Conservation (phyloP, 2,329 filamentous ascomycete species). For the Colletotrichum sp. region DNA sequence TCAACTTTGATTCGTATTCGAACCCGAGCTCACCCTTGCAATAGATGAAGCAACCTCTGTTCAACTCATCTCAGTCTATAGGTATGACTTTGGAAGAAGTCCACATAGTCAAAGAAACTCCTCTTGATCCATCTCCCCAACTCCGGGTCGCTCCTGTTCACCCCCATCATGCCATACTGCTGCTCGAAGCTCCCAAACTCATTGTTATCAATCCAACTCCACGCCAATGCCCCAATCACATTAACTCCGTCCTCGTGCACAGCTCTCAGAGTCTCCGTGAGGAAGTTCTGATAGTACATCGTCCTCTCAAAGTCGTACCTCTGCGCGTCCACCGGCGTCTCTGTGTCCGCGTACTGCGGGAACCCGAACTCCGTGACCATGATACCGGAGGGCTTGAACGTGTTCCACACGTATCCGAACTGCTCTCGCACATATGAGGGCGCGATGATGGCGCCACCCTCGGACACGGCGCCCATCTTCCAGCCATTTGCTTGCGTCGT, state of each 20-base stretch:
- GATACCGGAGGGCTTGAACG: constrained; percentile 51
- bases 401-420: constrained; percentile 64
- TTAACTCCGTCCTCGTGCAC: constrained; percentile 62
- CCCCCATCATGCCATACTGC: constrained; percentile 62
- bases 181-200: constrained; percentile 62
- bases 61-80: background rate
- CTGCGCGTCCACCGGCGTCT: constrained; percentile 45
- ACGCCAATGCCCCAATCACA: constrained; percentile 58
- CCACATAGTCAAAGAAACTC: constrained; percentile 63
- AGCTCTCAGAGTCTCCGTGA: constrained; percentile 59
- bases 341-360: constrained; percentile 53
- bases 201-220: constrained; percentile 59
- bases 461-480: constrained; percentile 62
- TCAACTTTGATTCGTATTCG: background rate
- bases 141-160: constrained; percentile 52
- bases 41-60: accelerated
- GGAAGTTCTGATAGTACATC: constrained; percentile 58
- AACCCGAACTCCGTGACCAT: constrained; percentile 63
- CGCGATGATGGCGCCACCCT: constrained; percentile 63
- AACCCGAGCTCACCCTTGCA: background rate
- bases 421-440: constrained; percentile 62
- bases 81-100: constrained; percentile 43
- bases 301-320: constrained; percentile 58
- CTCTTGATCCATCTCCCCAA: constrained; percentile 58
- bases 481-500: constrained; percentile 55